phyloP scores from a whole-genome alignment of 2,329 filamentous ascomycete species.

The Colletotrichum caudatum region DNA sequence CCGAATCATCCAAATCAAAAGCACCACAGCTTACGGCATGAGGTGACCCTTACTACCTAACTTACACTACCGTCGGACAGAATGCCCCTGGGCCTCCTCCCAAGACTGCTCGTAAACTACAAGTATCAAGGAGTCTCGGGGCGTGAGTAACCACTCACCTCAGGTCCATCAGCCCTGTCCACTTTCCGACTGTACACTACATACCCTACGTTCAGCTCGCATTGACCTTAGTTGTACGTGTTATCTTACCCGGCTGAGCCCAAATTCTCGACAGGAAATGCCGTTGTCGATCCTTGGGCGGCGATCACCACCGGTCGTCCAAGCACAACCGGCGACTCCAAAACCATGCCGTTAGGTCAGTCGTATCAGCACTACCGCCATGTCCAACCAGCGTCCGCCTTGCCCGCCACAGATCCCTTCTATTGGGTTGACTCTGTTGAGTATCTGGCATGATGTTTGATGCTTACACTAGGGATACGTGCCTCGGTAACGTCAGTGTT shows the following conservation, averaged over 20 bases:
- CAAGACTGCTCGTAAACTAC: background rate
- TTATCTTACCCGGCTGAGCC: background rate
- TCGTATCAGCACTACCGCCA: conserved; percentile 1
- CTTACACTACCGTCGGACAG: background rate
- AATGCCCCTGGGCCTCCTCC: background rate
- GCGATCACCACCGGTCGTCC: conserved; percentile 15
- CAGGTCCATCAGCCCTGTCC: background rate
- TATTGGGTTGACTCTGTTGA: no score
- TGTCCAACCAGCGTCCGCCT: background rate
- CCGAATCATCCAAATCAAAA: no score
- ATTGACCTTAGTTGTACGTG: background rate
- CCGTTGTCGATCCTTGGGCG: conserved; percentile 17
- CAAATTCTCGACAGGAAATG: conserved; percentile 9
- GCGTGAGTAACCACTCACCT: background rate
- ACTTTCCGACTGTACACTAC: background rate
- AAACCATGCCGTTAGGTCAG: conserved; percentile 2
- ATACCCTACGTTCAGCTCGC: background rate
- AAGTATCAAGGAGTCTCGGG: background rate
- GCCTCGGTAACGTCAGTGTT: background rate
- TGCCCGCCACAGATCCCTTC: background rate
- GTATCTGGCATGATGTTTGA: no score
- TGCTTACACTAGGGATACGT: no score
- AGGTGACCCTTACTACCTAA: background rate
- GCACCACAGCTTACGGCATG: background rate
- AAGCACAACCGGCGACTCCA: background rate